These are phyloP conservation scores for Colletotrichum chlorophyti DNA, from an alignment of 2,329 filamentous ascomycete genomes.

Conservation along the genomic window DNA sequence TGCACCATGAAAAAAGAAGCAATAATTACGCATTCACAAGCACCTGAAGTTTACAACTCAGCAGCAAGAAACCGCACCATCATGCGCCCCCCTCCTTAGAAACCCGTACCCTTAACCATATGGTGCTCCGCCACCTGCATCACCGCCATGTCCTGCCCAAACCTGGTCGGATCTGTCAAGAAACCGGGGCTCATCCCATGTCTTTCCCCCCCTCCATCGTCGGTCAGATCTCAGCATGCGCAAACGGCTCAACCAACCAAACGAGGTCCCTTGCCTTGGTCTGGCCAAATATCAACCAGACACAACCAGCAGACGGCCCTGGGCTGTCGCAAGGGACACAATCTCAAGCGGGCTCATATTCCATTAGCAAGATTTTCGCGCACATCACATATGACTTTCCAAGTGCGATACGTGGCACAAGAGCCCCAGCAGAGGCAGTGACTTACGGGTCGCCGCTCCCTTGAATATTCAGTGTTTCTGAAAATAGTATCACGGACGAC, in stretches of 20 bases:
- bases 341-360: neutral
- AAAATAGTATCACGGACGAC: no score
- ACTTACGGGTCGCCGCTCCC: no score
- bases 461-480: no score
- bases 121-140: slow-evolving; percentile 29
- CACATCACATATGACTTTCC: neutral
- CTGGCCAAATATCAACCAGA: neutral
- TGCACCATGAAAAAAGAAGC: no score
- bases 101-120: no score
- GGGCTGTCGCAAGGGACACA: neutral
- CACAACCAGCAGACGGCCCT: neutral
- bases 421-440: no score
- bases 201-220: neutral
- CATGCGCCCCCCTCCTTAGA: no score
- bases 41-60: no score
- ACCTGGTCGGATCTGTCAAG: neutral
- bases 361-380: slow-evolving; percentile 1
- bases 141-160: slow-evolving; percentile 13
- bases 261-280: neutral
- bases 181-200: neutral
- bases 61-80: no score
- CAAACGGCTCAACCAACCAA: neutral
- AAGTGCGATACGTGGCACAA: no score
- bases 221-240: slow-evolving; percentile 2
- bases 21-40: no score